Conservation (phyloP, 2,329 filamentous ascomycete genomes). For the Trichoderma afroharzianum region DNA sequence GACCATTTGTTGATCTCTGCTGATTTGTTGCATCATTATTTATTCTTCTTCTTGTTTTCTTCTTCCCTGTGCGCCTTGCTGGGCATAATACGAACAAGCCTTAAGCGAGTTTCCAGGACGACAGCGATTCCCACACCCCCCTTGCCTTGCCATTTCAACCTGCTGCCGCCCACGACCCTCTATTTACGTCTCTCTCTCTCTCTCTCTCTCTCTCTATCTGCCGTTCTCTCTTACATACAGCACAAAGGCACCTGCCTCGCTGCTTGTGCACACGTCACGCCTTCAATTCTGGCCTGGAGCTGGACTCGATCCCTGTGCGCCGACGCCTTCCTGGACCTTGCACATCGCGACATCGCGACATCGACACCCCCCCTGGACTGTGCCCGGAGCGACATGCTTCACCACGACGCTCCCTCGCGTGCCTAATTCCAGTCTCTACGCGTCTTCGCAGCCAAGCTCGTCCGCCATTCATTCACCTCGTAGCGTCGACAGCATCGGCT, state of each 20-base stretch:
- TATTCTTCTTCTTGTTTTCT: neutral
- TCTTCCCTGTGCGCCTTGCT: neutral
- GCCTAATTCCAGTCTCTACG: neutral
- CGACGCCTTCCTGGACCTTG: neutral
- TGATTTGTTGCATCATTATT: neutral
- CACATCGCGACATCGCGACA: conserved; percentile 8
- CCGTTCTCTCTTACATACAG: neutral
- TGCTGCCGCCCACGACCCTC: neutral
- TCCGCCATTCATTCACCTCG: neutral
- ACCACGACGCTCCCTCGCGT: neutral
- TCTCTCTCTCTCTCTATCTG: neutral
- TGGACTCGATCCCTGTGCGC: neutral
- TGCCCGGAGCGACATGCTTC: conserved; percentile 10
- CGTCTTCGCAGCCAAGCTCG: neutral
- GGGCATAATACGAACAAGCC: conserved; percentile 7
- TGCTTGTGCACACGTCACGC: neutral
- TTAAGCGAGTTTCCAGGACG: conserved; percentile 13
- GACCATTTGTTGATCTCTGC: neutral
- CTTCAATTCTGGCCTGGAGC: conserved; percentile 6
- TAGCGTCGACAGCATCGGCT: neutral
- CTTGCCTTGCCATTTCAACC: neutral
- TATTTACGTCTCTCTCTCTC: neutral
- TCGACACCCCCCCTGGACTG: conserved; percentile 9
- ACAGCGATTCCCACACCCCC: conserved; percentile 7
- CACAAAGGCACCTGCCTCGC: neutral